A percentile compares a stretch with the other conserved stretches of the same genome.
These are phyloP conservation scores for Ogataea methylovora DNA, from an alignment of 805 yeast species.

Conservation along the genomic window DNA sequence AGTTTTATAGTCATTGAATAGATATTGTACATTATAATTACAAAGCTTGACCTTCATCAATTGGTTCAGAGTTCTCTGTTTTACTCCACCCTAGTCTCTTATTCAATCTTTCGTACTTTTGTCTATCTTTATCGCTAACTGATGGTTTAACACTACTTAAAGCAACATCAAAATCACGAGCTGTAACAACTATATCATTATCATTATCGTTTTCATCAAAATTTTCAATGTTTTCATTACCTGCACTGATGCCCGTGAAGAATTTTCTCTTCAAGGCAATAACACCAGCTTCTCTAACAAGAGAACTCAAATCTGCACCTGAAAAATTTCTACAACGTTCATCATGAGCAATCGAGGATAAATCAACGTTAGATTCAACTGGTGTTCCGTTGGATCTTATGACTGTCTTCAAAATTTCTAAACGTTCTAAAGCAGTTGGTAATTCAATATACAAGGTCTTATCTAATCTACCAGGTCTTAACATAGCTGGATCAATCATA, in stretches of 20 bases:
- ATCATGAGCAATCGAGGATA: slow-evolving; percentile 58
- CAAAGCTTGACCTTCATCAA: slow-evolving; percentile 1
- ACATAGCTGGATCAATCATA: slow-evolving; percentile 97
- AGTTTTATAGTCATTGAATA: not conserved
- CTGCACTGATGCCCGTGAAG: slow-evolving; percentile 40
- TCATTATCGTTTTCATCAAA: slow-evolving; percentile 19
- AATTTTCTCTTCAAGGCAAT: slow-evolving; percentile 72
- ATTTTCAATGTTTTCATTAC: slow-evolving; percentile 29
- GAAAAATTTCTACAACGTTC: slow-evolving; percentile 82
- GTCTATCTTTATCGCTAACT: slow-evolving; percentile 79
- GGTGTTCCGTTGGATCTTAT: slow-evolving; percentile 73
- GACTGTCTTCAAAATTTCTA: slow-evolving; percentile 75
- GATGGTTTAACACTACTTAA: slow-evolving; percentile 76
- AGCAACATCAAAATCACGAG: slow-evolving; percentile 64
- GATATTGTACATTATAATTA: not conserved
- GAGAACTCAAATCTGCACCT: slow-evolving; percentile 92
- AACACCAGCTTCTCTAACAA: slow-evolving; percentile 92
- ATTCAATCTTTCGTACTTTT: slow-evolving; percentile 66
- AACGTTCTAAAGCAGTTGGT: slow-evolving; percentile 71
- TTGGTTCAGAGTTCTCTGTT: slow-evolving; percentile 9
- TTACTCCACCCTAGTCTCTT: slow-evolving; percentile 69
- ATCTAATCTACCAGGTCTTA: slow-evolving; percentile 93
- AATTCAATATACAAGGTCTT: slow-evolving; percentile 87
- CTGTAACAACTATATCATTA: slow-evolving; percentile 43
- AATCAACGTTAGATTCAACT: slow-evolving; percentile 51